These are phyloP conservation scores for Diaporthe sp. DNA, from an alignment of 2,329 filamentous ascomycete genomes.

Conservation along the genomic window DNA sequence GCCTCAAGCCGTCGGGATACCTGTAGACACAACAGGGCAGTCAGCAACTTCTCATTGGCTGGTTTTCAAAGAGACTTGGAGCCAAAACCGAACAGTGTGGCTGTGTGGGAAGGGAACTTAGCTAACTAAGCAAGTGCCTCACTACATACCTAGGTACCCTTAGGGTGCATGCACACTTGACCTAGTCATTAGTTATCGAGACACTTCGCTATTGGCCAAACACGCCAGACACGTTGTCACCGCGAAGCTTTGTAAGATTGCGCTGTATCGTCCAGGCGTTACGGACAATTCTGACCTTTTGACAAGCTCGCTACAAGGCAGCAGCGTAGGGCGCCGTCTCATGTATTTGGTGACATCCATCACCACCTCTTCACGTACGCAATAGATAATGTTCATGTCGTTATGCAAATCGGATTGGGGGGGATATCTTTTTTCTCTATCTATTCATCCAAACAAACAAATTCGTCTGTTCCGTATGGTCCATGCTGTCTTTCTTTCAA, in stretches of 20 bases:
- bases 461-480: not conserved
- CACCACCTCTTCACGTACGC: not conserved
- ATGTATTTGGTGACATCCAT: too few species aligned
- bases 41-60: not conserved
- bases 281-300: too few species aligned
- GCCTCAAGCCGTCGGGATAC: too few species aligned
- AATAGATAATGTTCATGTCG: not conserved
- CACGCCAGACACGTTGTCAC: too few species aligned
- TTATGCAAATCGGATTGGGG: conserved; percentile 34
- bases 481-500: not conserved
- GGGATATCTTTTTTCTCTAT: conserved; percentile 40
- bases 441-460: conserved; percentile 15
- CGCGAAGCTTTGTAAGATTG: too few species aligned
- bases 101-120: not conserved
- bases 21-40: not conserved
- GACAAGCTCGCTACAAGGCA: too few species aligned
- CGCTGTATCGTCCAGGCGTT: too few species aligned
- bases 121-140: not conserved
- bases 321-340: too few species aligned
- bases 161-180: too few species aligned
- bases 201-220: not conserved
- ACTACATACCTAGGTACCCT: not conserved
- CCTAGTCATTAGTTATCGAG: not conserved
- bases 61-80: too few species aligned
- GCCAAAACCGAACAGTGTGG: not conserved